These are phyloP conservation scores for Podosphaera aphanis DNA, from an alignment of 2,329 filamentous ascomycete species.

Conservation along the genomic window DNA sequence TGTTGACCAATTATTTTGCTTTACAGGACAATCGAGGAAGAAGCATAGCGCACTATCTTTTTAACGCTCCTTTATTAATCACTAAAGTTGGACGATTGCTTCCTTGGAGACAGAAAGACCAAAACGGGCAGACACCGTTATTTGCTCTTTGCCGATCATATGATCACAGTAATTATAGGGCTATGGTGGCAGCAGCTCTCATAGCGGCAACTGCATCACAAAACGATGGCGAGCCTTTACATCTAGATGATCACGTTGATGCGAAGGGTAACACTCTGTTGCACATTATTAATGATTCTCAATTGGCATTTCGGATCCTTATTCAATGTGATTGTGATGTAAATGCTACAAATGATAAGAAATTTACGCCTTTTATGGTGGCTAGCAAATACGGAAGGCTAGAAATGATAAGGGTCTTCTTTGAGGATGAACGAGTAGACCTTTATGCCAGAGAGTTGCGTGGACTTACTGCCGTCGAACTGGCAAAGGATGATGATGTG, in stretches of 20 bases:
- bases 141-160: conserved; percentile 92
- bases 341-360: conserved; percentile 85
- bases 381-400: conserved; percentile 94
- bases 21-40: conserved; percentile 66
- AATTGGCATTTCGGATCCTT: conserved; percentile 52
- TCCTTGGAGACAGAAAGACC: conserved; percentile 77
- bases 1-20: conserved; percentile 44
- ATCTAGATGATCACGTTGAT: conserved; percentile 83
- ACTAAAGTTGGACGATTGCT: conserved; percentile 50
- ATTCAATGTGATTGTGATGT: conserved; percentile 80
- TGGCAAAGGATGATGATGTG: conserved; percentile 94
- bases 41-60: conserved; percentile 86
- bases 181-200: conserved; percentile 70
- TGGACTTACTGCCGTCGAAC: conserved; percentile 78
- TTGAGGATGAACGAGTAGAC: conserved; percentile 72
- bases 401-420: conserved; percentile 75
- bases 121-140: conserved; percentile 90
- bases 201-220: conserved; percentile 51
- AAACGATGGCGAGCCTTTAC: conserved; percentile 54
- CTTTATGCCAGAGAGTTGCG: conserved; percentile 61
- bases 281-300: conserved; percentile 80
- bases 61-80: conserved; percentile 70
- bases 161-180: conserved; percentile 65
- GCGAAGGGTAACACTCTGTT: conserved; percentile 79
- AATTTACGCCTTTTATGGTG: conserved; percentile 89